Base-by-base conservation (phyloP, 768 basidiomycete genomes). In the Termitomyces sp. region DNA sequence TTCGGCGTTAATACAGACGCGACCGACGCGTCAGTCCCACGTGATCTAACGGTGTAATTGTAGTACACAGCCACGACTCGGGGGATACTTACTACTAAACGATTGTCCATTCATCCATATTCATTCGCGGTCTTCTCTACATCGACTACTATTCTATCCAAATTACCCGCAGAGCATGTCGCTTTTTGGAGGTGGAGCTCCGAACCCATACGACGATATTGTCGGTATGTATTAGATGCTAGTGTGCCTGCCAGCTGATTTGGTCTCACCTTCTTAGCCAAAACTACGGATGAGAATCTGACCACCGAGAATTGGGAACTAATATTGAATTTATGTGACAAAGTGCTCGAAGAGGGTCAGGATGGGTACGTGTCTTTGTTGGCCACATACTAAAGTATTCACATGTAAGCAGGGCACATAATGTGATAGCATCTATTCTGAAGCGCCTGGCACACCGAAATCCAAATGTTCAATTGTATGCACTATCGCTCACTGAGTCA, bases 241-340 rank as follows among this genome's bases (percentile, higher is more conserved):
- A 25, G 25, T 25, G 25, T 25, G 25, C 25, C 25, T 52, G 38
- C 36, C 50, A 38, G 50, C 9, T 57, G 25, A 31, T 40, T 38
- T 20, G 57, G 40, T n/a, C 25, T n/a, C 45, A n/a, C 42, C 29
- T 20, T 34, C 31, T 9, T 74, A 97, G 96, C 76, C 68, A 96
- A 97, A 77, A 91, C 96, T 38, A 99, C 97, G n/a, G 94, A 96
- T 73, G 97, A 98, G 83, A 95, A 94, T 73, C 79, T 96, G 61
- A 96, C 96, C 0, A 81, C 83, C 59, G 96, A 97, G 77, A 92
- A 97, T 74, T 99, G 97, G 97, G 95, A 95, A 71, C 79, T 94
- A 61, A 93, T 96, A 64, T 71, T 98, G 53, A 94, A 91, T 67
- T 74, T 98, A n/a, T 97, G 95, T 67, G 97, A 99, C 78, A 97